These are phyloP conservation scores for Arthrinium puccinioides DNA, from an alignment of 2,329 filamentous ascomycete species.

Conservation along the genomic window DNA sequence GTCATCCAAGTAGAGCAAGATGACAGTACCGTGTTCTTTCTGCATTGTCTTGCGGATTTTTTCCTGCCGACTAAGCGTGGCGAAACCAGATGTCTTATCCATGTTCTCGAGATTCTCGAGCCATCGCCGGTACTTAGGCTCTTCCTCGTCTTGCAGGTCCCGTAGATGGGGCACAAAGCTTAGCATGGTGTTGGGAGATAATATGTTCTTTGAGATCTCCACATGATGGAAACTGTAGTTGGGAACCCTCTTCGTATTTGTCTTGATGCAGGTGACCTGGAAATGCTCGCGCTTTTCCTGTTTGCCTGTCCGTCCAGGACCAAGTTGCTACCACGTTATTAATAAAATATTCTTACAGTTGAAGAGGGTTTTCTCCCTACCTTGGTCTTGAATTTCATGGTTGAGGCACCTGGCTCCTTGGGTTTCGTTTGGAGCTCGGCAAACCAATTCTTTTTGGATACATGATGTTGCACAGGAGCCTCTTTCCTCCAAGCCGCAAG, in stretches of 20 bases:
- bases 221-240: conserved; percentile 53
- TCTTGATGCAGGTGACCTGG: conserved; percentile 37
- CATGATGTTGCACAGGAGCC: conserved; percentile 29
- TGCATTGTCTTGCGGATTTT: conserved; percentile 41
- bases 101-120: conserved; percentile 50
- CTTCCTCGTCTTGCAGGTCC: conserved; percentile 50
- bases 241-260: conserved; percentile 46
- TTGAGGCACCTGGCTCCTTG: conserved; percentile 24
- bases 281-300: conserved; percentile 37
- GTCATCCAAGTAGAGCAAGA: conserved; percentile 45
- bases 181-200: conserved; percentile 53
- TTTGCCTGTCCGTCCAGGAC: conserved; percentile 27
- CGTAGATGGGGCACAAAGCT: conserved; percentile 53
- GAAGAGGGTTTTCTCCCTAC: conserved; percentile 16
- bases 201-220: conserved; percentile 51
- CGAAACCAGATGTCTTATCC: conserved; percentile 50
- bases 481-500: conserved; percentile 35
- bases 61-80: conserved; percentile 43
- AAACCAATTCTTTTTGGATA: conserved; percentile 40
- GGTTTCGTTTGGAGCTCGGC: conserved; percentile 31
- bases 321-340: conserved; percentile 30
- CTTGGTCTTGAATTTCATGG: conserved; percentile 45
- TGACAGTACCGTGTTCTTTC: conserved; percentile 42
- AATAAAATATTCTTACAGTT: conserved; percentile 10
- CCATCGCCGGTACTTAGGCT: conserved; percentile 48